These are phyloP conservation scores for Boletus huronensis DNA, from an alignment of 768 basidiomycete genomes.

Conservation along the genomic window DNA sequence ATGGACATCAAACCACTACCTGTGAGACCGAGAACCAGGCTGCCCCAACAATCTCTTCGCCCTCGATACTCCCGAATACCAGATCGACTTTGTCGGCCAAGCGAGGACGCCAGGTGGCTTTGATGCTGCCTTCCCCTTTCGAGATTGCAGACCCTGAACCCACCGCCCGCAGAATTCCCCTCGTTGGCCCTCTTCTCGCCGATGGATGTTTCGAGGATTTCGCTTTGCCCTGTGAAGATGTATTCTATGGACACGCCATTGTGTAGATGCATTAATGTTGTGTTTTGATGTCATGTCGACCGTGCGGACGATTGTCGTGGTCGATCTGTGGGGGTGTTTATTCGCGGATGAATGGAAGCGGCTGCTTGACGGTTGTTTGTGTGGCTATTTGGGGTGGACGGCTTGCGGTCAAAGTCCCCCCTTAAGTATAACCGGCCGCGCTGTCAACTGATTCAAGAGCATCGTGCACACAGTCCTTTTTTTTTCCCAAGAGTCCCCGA, in stretches of 20 bases:
- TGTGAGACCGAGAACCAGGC: not conserved
- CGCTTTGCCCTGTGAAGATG: not conserved
- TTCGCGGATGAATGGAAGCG: not conserved
- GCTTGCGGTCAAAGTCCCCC: not conserved
- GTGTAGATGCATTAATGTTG: not conserved
- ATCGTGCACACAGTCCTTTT: not conserved
- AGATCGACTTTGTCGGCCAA: conserved; percentile 39
- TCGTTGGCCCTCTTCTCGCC: not conserved
- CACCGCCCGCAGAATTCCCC: not conserved
- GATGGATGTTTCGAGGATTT: not conserved
- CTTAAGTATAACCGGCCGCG: not conserved
- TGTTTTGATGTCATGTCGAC: not conserved
- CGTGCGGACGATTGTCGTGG: not conserved
- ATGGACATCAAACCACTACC: conserved; percentile 7
- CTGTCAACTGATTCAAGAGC: not conserved
- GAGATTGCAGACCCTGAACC: conserved; percentile 8
- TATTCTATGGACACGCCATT: not conserved
- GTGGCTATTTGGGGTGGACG: conserved; percentile 4
- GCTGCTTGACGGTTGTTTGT: conserved; percentile 22
- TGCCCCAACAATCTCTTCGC: conserved; percentile 11
- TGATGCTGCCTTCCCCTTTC: conserved; percentile 7
- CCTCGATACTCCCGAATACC: conserved; percentile 45
- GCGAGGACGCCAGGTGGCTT: conserved; percentile 14
- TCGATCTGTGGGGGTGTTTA: not conserved
- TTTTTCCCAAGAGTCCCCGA: conserved; percentile 8